Percentiles rank a stretch among this genome's conserved stretches.
Conservation (phyloP, 176 grass and related monocot species). For the Bothriochloa decipiens region DNA sequence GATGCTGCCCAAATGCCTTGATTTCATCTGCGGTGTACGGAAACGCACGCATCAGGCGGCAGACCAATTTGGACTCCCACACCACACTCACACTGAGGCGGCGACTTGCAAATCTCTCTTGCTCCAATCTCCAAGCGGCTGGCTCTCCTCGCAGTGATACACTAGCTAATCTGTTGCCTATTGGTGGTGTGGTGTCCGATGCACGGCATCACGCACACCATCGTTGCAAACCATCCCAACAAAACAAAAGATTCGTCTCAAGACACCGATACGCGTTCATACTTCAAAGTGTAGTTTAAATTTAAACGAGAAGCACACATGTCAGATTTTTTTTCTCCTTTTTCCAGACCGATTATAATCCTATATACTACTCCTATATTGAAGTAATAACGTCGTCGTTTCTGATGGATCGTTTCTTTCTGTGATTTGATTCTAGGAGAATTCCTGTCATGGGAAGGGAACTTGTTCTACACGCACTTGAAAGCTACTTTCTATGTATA, state of each 20-base stretch:
- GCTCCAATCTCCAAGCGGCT: too few species aligned
- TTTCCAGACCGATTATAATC: neutral
- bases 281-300: too few species aligned
- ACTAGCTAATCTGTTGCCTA: neutral
- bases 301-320: neutral
- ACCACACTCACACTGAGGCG: too few species aligned
- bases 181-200: neutral
- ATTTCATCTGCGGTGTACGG: conserved; percentile 10
- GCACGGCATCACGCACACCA: neutral
- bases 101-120: too few species aligned
- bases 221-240: neutral
- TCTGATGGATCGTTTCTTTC: neutral
- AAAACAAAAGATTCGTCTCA: neutral
- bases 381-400: neutral
- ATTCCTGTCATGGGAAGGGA: conserved; percentile 27
- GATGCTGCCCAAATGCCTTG: neutral
- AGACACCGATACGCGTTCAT: too few species aligned
- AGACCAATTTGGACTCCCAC: neutral
- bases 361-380: neutral
- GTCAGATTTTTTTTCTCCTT: neutral
- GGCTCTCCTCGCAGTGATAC: neutral
- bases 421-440: neutral
- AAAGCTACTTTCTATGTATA: neutral
- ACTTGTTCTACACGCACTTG: conserved; percentile 19
- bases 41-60: neutral